Base-by-base conservation (phyloP, 1,284 basidiomycete species). In the Cryptococcus sp. region DNA sequence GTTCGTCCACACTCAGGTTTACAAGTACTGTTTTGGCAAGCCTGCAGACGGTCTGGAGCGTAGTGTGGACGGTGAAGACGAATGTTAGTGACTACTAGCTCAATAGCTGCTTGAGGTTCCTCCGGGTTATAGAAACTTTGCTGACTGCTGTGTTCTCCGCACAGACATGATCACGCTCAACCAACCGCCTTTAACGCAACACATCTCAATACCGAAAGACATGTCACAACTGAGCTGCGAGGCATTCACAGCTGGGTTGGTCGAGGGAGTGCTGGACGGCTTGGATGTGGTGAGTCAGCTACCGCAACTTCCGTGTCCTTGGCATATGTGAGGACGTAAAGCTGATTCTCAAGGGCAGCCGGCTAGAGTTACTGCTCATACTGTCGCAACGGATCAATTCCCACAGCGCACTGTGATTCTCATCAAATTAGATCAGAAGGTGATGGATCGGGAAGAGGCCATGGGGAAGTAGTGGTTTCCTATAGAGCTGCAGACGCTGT, bases 121-220 rank as follows among this genome's bases (percentile, higher is more conserved):
- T 16, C 13, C 17, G 46, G 23, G 22, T 41, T 40, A 23, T 20
- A 26, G 16, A 16, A 40, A 44, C 41, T 23, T 10, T 54, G 26
- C 11, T 44, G 16, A 54, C 49, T 19, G 19, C 34, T 5, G 3
- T 46, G 20, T 5, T 15, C n/a, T 34, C 16, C 2, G 0, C 6
- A 49, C 69, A 95, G 93, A 98, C 79, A 98, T 99, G 96, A 92
- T 99, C 64, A 90, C 95, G 59, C 91, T 96, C 81, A 98, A 99
- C 73, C 88, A 93, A 72, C 94, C 96, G 13, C 85, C 89, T 20
- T 84, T 98, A 64, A 93, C 96, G 55, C 86, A 90, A 63, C 83
- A 90, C 67, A 93, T 99, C 61, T 93, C 92, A 19, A 88, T 98
- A 23, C 96, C 95, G 6, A 87, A 87, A 67, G 96, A 99, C 71